Evolutionary conservation across 2,329 filamentous ascomycete genomes (phyloP), one percentile per base, ranked within the genome.

Genomic region (Stachybotrys elegans): DNA sequence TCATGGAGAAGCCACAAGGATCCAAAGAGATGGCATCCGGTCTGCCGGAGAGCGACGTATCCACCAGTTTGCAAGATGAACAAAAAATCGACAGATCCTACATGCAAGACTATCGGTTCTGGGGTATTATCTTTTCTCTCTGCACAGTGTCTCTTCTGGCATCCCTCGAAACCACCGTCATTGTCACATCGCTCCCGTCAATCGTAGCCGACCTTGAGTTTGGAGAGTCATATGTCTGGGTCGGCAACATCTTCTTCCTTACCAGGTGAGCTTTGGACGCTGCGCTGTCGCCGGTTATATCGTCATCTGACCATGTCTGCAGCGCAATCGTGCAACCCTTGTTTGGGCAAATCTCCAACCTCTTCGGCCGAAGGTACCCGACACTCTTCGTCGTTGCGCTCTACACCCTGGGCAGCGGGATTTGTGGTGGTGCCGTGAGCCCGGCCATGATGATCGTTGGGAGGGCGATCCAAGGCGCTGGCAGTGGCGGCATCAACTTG

Each of bases 361-460:
- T 79, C n/a, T 79, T 73, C 48, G 76, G 78, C 4, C 65, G 77
- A 2, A 65, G 71, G 19, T 67, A 60, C 40, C 56, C 67, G 20
- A 60, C 63, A 14, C 57, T 77, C 0, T 40, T 54, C 7, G 57
- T 70, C 3, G 65, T 78, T 2, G 60, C 57, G 11, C 47, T 76
- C 2, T 80, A 80, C 46, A 64, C 62, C 0, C 50, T 81, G 0
- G 78, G 78, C 0, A 78, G 75, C 44, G 70, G 63, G 0, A 62
- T 78, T 5, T 60, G 59, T 8, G 75, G 72, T 0, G 67, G 62
- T 0, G 67, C 75, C 0, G 61, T 57, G 1, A 65, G 51, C 3
- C 63, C 59, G 0, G 53, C 53, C 1, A 66, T 72, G 50, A 54
- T 81, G 2, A 73, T 81, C 6, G 62, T 63, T 4, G 62, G 60